Base-by-base conservation (phyloP, 169 alveolate genomes). In the Plasmodium gonderi region DNA sequence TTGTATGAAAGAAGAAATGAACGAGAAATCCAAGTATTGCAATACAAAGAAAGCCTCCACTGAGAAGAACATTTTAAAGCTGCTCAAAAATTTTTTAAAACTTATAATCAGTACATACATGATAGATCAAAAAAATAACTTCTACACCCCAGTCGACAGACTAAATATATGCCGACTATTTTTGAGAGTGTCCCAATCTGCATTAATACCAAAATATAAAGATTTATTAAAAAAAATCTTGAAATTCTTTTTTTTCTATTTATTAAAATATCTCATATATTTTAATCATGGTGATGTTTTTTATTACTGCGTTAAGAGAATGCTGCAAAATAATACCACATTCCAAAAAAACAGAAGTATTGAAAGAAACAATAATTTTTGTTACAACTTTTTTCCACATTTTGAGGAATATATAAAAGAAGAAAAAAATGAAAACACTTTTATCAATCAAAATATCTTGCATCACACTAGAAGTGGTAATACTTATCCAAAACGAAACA, bases 251-350 rank as follows among this genome's bases (percentile, higher is more conserved):
- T 87, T 87, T 87, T 87, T 87, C 40, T 87, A 87, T 67, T 75
- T 87, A 40, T 60, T 87, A 51, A 87, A 87, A 60, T 87, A 87
- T 67, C 80, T 87, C 68, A 87, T 87, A 14, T 87, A 87, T 75
- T 87, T 87, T 74, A 87, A 87, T 40, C 64, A 87, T 60, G 93
- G 93, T 2, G 93, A 87, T 60, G 26, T 20, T 11, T 49, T 87
- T 26, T 40, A 51, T 38, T 87, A 31, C 79, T 87, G 93, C 31
- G 33, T 75, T 36, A 47, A 87, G 45, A 87, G 31, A 54, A 1
- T 87, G 36, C 80, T 87, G 26, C 92, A 69, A 26, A 83, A 82
- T 69, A 64, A 69, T 38, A 49, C 8, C 26, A 80, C 72, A n/a
- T 40, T 47, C 11, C 45, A 80, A 80, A 17, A 5, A 67, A 51